Base-by-base conservation (phyloP, 306 rosid genomes). In the Vigna trinervia region DNA sequence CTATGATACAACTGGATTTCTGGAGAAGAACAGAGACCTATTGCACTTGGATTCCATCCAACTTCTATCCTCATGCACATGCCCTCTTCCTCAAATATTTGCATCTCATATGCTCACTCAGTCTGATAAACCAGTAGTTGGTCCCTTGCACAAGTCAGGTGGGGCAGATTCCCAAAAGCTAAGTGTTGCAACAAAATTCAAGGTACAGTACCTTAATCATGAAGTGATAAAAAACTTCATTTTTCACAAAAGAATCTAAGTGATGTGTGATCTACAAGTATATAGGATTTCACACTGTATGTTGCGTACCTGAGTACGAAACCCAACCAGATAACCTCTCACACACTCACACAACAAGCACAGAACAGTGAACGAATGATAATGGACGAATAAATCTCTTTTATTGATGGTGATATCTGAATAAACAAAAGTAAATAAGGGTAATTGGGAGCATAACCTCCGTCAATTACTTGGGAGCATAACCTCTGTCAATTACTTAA, bases 81-180 rank as follows among this genome's bases (percentile, higher is more conserved):
- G 92, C 82, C 94, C 83, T 76, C 97, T 95, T 84, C 97, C 97
- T 87, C 93, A 80, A 79, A 82, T 76, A 80, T 95, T 95, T 91
- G 99, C 97, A 67, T 86, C 96, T 59, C 84, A 78, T 68, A 83
- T 95, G 99, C 93, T 95, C 67, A 86, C 82, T 43, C 99, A 85
- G 74, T 87, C 99, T 51, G 97, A 87, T 84, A 95, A 92, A 81
- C 90, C 92, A 20, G 88, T 85, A 23, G 87, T 78, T 79, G 99
- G 99, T 50, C 89, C 97, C 62, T 86, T 85, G 75, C 92, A 92
- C 71, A 95, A 92, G 85, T 88, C 85, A 68, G 97, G 99, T 54
- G 96, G 99, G 56, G 97, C 97, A 69, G 99, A 95, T 71, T 95
- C 99, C 80, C 99, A 92, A 75, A 95, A 95, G 88, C 85, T 95